Evolutionary conservation across 352 stramenopile genomes (phyloP), one percentile per base, ranked within the genome.

Genomic region (Phytopythium sindhum): DNA sequence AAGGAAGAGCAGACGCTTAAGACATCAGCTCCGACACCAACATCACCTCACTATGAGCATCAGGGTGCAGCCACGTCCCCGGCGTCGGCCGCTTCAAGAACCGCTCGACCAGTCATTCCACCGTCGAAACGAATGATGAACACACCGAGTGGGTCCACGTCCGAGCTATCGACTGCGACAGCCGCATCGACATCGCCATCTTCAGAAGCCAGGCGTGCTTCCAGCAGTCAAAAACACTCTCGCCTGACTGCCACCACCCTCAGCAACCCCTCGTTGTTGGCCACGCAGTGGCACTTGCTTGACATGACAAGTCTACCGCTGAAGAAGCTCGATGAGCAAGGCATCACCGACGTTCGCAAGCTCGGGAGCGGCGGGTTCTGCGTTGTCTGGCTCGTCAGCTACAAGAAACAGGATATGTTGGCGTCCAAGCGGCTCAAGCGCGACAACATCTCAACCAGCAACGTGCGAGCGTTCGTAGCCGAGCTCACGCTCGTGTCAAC

Each of bases 401-500:
- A 85, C 56, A 73, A 74, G 15, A 57, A 65, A 12, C 73, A 58
- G 5, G 63, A 73, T 10, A 39, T 81, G 0, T n/a, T 87, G 0
- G 78, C 81, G 6, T 86, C 73, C 17, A 90, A 90, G 55, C 71
- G 79, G 2, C 68, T 86, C 39, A 67, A 73, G 15, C 61, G 62
- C 8, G 78, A 80, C 55, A 67, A 85, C 23, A 55, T 72, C 2
- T 86, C 72, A 2, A 66, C 66, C 5, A 62, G 78, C n/a, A 65
- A 69, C 15, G 84, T 68, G 0, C 66, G 78, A 10, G 62, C 56
- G 15, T 94, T 95, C 23, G 64, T 90, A 14, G 67, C 65, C 7
- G 87, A 95, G 62, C 88, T 93, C 69, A 90, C 88, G 47, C 70
- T 96, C 48, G 73, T 88, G 3, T 67, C 79, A 0, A 61, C 65